A percentile compares a stretch with the other conserved stretches of the same genome.
Evolutionary conservation across 192 early-diverging fungal genomes (phyloP).

Genomic region (Coemansia sp.): DNA sequence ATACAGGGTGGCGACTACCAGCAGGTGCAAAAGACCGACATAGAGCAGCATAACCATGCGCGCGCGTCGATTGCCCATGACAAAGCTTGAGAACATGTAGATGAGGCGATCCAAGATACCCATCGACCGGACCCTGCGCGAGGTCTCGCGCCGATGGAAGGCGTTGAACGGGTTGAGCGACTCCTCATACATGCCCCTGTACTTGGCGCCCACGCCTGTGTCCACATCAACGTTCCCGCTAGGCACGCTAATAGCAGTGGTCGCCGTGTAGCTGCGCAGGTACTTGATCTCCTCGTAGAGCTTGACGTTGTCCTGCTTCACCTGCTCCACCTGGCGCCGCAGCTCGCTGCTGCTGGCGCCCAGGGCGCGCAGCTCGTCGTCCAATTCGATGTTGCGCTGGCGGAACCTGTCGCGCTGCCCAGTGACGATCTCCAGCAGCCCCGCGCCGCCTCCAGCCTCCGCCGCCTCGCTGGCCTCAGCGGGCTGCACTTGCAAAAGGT

Average conservation of each 20-base stretch:
- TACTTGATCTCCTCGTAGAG: slow-evolving; percentile 89
- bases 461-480: neutral
- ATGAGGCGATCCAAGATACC: slow-evolving; percentile 73
- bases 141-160: slow-evolving; percentile 75
- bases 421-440: slow-evolving; percentile 78
- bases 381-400: slow-evolving; percentile 82
- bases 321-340: slow-evolving; percentile 59
- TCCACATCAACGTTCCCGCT: slow-evolving; percentile 30
- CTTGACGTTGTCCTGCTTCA: slow-evolving; percentile 83
- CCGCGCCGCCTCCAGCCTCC: neutral
- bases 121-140: slow-evolving; percentile 66
- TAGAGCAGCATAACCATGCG: slow-evolving; percentile 17
- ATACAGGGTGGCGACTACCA: slow-evolving; percentile 75
- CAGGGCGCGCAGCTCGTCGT: slow-evolving; percentile 63
- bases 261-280: slow-evolving; percentile 67
- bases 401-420: slow-evolving; percentile 88
- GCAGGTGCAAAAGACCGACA: slow-evolving; percentile 65
- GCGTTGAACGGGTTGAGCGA: slow-evolving; percentile 85
- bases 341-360: slow-evolving; percentile 56
- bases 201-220: slow-evolving; percentile 60
- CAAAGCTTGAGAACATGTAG: slow-evolving; percentile 42
- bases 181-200: slow-evolving; percentile 81
- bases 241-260: slow-evolving; percentile 1
- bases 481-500: slow-evolving; percentile 21
- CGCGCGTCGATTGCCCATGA: slow-evolving; percentile 34